phyloP scores from a whole-genome alignment of 352 stramenopile genomes.

The Phytophthora megakarya region DNA sequence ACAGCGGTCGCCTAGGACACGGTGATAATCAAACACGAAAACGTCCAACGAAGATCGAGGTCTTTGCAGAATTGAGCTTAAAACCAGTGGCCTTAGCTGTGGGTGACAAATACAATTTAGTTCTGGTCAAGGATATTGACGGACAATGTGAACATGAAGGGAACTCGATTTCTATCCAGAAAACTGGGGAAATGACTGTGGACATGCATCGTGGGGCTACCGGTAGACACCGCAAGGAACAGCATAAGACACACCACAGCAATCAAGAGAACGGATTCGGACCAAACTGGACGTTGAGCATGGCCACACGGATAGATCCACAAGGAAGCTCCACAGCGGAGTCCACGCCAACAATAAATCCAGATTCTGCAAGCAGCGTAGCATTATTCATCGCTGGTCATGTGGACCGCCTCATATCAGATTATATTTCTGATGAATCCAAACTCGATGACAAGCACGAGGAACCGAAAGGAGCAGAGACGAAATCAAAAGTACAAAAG shows the following conservation, averaged over 20 bases:
- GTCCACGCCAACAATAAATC: slow-evolving; percentile 25
- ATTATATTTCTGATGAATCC: slow-evolving; percentile 30
- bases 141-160: slow-evolving; percentile 6
- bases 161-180: neutral
- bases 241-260: slow-evolving; percentile 7
- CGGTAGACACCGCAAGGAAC: neutral
- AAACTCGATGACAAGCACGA: neutral
- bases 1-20: slow-evolving; percentile 78
- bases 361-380: slow-evolving; percentile 39
- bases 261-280: slow-evolving; percentile 17
- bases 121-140: slow-evolving; percentile 61
- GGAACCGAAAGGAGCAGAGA: neutral
- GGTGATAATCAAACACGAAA: slow-evolving; percentile 73
- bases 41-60: slow-evolving; percentile 57
- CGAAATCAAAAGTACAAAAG: neutral
- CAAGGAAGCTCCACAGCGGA: neutral
- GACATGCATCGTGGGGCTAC: neutral
- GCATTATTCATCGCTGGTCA: slow-evolving; percentile 54
- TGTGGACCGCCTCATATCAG: slow-evolving; percentile 43
- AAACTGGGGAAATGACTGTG: neutral
- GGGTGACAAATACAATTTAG: slow-evolving; percentile 87
- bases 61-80: slow-evolving; percentile 52
- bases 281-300: slow-evolving; percentile 28
- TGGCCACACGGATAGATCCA: neutral
- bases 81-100: slow-evolving; percentile 78